Percentiles rank a stretch among this genome's conserved stretches.
These are phyloP conservation scores for Salix arbutifolia DNA, from an alignment of 345 rosid genomes.

Conservation along the genomic window DNA sequence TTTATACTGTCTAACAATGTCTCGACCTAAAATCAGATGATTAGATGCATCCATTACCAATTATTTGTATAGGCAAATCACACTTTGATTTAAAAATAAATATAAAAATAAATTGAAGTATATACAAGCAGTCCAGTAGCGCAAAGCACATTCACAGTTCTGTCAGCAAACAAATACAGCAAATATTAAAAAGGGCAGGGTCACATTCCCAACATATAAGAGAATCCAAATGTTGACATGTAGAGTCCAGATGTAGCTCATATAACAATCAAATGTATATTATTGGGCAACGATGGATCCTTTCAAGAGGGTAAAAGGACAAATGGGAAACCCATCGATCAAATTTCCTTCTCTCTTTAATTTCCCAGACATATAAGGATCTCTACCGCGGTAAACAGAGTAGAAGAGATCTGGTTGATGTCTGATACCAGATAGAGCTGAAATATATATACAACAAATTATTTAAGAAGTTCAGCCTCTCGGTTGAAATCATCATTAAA, in stretches of 20 bases:
- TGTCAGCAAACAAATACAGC: too few species aligned
- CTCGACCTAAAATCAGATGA: constrained; percentile 45
- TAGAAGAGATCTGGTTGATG: constrained; percentile 35
- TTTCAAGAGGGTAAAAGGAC: constrained; percentile 26
- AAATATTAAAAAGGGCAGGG: neutral
- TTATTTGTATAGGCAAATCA: neutral
- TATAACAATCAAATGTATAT: constrained; percentile 23
- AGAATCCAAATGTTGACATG: neutral
- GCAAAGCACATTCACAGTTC: neutral
- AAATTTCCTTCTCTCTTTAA: constrained; percentile 28
- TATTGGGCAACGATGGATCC: constrained; percentile 50
- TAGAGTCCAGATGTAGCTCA: constrained; percentile 27
- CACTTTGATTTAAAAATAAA: neutral
- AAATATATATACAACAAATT: neutral
- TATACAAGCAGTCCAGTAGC: neutral
- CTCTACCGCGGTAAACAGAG: constrained; percentile 21
- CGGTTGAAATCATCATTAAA: neutral
- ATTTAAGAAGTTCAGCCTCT: neutral
- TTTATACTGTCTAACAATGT: constrained; percentile 61
- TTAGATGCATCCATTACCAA: neutral
- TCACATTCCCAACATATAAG: too few species aligned
- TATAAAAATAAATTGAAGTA: neutral
- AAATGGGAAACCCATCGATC: constrained; percentile 40
- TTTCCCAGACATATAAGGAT: constrained; percentile 53
- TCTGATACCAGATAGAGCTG: neutral